Percentiles rank a stretch among this genome's conserved stretches.
Evolutionary conservation across 2,329 filamentous ascomycete genomes (phyloP).

Genomic region (Phialophora expanda): DNA sequence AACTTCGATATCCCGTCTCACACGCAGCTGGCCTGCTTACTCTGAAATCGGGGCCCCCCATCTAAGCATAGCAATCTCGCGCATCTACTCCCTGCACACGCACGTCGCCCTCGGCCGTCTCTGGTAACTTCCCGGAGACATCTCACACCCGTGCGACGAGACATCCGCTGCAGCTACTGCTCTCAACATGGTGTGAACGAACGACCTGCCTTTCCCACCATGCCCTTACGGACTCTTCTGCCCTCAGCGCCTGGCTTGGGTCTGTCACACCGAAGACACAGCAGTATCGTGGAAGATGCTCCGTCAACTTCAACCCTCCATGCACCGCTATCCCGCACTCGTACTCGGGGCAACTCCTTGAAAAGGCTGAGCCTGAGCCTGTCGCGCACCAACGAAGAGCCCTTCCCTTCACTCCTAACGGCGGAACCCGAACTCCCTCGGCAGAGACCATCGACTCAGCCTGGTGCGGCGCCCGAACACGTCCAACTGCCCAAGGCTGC

Average conservation of each 20-base stretch:
- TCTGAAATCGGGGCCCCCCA: slow-evolving; percentile 23
- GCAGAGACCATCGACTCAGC: slow-evolving; percentile 2
- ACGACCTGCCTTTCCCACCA: slow-evolving; percentile 8
- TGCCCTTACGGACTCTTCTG: slow-evolving; percentile 33
- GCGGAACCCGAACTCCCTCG: slow-evolving; percentile 27
- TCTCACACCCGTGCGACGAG: slow-evolving; percentile 8
- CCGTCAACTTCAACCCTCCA: slow-evolving; percentile 9
- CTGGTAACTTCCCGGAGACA: not conserved
- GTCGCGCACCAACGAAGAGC: slow-evolving; percentile 31
- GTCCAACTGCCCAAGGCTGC: slow-evolving; percentile 13
- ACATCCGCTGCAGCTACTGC: slow-evolving; percentile 13
- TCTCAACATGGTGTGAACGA: slow-evolving; percentile 28
- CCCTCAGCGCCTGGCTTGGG: slow-evolving; percentile 25
- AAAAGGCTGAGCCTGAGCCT: slow-evolving; percentile 36
- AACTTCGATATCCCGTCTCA: slow-evolving; percentile 3
- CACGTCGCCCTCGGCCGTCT: slow-evolving; percentile 7
- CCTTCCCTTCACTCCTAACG: slow-evolving; percentile 28
- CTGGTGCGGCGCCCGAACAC: slow-evolving; percentile 6
- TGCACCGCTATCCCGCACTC: slow-evolving; percentile 9
- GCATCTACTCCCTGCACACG: slow-evolving; percentile 12
- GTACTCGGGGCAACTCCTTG: slow-evolving; percentile 34
- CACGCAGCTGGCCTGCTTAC: slow-evolving; percentile 32
- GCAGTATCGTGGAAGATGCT: slow-evolving; percentile 31
- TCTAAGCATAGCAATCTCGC: slow-evolving; percentile 19
- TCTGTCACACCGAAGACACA: slow-evolving; percentile 28